Conservation (phyloP, 2,329 filamentous ascomycete species). For the Diplodia intermedia region DNA sequence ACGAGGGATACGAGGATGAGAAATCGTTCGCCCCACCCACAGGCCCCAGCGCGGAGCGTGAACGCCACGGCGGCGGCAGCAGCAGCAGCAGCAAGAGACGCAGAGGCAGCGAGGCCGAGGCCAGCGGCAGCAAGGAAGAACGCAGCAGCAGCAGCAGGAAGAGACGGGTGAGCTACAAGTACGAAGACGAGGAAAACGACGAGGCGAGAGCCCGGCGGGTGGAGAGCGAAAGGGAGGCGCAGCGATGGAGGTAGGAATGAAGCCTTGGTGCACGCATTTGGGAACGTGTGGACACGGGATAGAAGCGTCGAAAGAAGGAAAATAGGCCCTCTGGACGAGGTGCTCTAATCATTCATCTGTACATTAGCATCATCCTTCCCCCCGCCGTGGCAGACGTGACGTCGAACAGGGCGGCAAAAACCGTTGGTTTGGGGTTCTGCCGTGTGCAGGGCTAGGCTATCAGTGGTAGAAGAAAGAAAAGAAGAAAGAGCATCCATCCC, state of each 20-base stretch:
- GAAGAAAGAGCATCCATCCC: too few species aligned
- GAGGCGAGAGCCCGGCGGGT: slow-evolving; percentile 51
- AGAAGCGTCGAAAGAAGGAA: neutral
- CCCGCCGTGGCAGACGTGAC: neutral
- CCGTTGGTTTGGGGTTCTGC: neutral
- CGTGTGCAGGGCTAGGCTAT: neutral
- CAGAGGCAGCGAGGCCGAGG: slow-evolving; percentile 40
- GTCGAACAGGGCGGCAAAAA: slow-evolving; percentile 3
- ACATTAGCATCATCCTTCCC: neutral
- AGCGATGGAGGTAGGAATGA: slow-evolving; percentile 41
- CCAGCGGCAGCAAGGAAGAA: slow-evolving; percentile 56
- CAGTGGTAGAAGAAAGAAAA: neutral
- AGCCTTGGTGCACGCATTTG: neutral
- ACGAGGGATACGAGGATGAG: slow-evolving; percentile 47
- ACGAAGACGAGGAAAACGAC: slow-evolving; percentile 54
- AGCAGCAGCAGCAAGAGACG: slow-evolving; percentile 36
- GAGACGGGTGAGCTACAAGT: slow-evolving; percentile 40
- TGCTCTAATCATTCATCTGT: neutral
- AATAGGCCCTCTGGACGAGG: neutral
- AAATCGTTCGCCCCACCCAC: slow-evolving; percentile 50
- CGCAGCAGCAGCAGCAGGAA: slow-evolving; percentile 61
- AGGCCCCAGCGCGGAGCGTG: slow-evolving; percentile 56
- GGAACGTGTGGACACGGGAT: neutral
- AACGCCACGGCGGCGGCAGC: slow-evolving; percentile 39
- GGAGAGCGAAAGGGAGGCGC: slow-evolving; percentile 66